These are phyloP conservation scores for Gilbertella persicaria DNA, from an alignment of 371 early-diverging fungal species.

Conservation along the genomic window DNA sequence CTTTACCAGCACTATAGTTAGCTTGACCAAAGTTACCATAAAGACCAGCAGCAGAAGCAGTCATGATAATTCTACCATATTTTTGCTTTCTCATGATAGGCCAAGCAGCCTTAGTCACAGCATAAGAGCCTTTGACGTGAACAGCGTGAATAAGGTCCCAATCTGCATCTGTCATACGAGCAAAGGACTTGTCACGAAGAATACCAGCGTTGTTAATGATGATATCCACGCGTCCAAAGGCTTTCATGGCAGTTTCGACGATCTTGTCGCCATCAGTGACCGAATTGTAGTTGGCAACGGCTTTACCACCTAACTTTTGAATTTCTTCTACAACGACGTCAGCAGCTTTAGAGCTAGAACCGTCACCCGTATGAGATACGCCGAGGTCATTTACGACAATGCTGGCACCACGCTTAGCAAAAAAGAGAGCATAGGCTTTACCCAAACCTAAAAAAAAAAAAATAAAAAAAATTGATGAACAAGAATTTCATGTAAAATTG, in stretches of 20 bases:
- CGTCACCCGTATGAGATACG: slow-evolving; percentile 79
- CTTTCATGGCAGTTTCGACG: slow-evolving; percentile 93
- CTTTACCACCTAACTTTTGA: slow-evolving; percentile 85
- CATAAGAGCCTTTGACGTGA: slow-evolving; percentile 94
- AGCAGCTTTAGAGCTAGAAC: slow-evolving; percentile 78
- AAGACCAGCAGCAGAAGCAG: slow-evolving; percentile 95
- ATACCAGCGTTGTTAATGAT: slow-evolving; percentile 98
- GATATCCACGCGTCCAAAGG: slow-evolving; percentile 94
- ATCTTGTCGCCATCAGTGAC: slow-evolving; percentile 97
- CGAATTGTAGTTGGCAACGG: slow-evolving; percentile 97
- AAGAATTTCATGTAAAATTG: not conserved
- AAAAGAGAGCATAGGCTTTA: slow-evolving; percentile 89
- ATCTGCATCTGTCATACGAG: slow-evolving; percentile 93
- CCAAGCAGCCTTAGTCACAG: slow-evolving; percentile 97
- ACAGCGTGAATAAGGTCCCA: slow-evolving; percentile 94
- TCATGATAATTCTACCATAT: slow-evolving; percentile 81
- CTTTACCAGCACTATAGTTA: slow-evolving; percentile 82
- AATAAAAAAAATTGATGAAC: not conserved
- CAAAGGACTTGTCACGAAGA: slow-evolving; percentile 94
- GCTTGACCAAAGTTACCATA: slow-evolving; percentile 99
- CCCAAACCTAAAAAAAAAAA: slow-evolving; percentile 66
- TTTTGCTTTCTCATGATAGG: slow-evolving; percentile 93
- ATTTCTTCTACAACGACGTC: slow-evolving; percentile 97
- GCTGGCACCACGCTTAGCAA: slow-evolving; percentile 86
- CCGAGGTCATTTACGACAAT: slow-evolving; percentile 96